Evolutionary conservation across 2,329 filamentous ascomycete genomes (phyloP).

Genomic region (Fusarium sororula): DNA sequence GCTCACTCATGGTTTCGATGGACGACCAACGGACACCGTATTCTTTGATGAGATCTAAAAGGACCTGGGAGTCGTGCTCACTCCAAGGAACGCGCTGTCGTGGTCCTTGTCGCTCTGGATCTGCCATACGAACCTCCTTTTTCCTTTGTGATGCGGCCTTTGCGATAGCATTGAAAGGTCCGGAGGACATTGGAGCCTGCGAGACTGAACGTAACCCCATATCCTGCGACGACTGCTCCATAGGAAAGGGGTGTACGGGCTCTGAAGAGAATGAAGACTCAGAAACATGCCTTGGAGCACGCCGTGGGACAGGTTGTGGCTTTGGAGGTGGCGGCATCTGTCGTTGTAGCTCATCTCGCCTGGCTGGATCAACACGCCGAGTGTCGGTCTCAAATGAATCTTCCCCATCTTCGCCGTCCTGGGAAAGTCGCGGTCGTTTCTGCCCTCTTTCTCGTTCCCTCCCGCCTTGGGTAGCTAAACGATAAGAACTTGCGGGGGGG

Average conservation of each 20-base stretch:
- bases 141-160: constrained; percentile 39
- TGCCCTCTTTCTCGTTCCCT: neutral
- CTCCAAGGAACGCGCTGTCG: constrained; percentile 53
- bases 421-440: neutral
- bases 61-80: constrained; percentile 50
- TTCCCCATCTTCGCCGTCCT: constrained; percentile 37
- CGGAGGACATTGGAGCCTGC: neutral
- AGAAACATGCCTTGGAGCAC: constrained; percentile 1
- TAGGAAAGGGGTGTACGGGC: constrained; percentile 34
- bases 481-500: constrained; percentile 17
- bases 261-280: neutral
- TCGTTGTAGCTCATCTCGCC: constrained; percentile 30
- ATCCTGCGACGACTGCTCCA: constrained; percentile 36
- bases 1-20: constrained; percentile 46
- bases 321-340: constrained; percentile 25
- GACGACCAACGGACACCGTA: constrained; percentile 43
- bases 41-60: constrained; percentile 54
- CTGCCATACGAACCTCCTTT: constrained; percentile 26
- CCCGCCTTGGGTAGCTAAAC: neutral
- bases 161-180: constrained; percentile 39
- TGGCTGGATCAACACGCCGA: constrained; percentile 37
- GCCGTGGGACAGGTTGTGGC: neutral
- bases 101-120: constrained; percentile 1
- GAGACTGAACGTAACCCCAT: neutral
- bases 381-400: constrained; percentile 44